A percentile compares a stretch with the other conserved stretches of the same genome.
Evolutionary conservation across 2,329 filamentous ascomycete species (phyloP).

Genomic region (Fusarium floridanum): DNA sequence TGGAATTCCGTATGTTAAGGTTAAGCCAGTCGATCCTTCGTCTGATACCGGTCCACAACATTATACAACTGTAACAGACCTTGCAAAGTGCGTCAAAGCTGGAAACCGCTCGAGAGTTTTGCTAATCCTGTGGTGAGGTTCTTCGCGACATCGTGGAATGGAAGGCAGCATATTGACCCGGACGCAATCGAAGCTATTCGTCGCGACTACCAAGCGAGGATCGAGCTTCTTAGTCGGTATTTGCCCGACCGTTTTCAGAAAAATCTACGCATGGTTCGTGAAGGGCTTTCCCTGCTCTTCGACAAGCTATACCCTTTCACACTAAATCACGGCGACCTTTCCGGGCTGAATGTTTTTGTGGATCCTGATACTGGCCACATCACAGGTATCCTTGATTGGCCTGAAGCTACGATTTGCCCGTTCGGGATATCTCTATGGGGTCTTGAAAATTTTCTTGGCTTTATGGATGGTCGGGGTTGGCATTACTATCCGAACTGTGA

Average conservation of each 20-base stretch:
- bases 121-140: not conserved
- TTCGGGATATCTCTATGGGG: conserved; percentile 49
- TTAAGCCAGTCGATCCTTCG: not conserved
- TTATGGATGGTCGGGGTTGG: conserved; percentile 33
- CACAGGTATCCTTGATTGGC: conserved; percentile 50
- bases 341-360: conserved; percentile 48
- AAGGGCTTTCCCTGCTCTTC: conserved; percentile 29
- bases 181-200: not conserved
- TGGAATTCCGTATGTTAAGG: not conserved
- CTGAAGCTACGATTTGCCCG: conserved; percentile 43
- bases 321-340: conserved; percentile 45
- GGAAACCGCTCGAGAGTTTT: not conserved
- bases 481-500: conserved; percentile 20
- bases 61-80: not conserved
- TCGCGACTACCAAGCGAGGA: not conserved
- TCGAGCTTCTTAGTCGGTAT: not conserved
- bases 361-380: conserved; percentile 44
- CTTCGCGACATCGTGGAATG: not conserved
- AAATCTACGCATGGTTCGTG: not conserved
- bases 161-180: not conserved
- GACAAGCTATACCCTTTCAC: conserved; percentile 14
- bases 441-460: conserved; percentile 43
- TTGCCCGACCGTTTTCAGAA: conserved; percentile 1
- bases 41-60: not conserved
- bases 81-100: not conserved